Evolutionary conservation across 2,329 filamentous ascomycete species (phyloP).

Genomic region (Talaromyces islandicus): DNA sequence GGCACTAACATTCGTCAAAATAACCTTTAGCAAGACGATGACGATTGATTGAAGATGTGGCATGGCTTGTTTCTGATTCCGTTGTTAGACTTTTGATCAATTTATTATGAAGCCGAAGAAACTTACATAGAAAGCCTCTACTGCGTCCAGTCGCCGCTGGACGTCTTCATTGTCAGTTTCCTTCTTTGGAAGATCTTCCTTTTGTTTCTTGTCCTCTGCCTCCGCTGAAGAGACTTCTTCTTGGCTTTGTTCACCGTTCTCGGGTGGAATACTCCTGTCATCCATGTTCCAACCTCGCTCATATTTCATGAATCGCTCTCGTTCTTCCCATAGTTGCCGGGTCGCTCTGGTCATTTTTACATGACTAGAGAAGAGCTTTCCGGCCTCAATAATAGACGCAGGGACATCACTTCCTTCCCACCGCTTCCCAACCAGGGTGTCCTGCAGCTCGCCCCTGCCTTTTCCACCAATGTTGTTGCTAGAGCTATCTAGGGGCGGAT

Average conservation of each 20-base stretch:
- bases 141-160: conserved; percentile 57
- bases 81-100: neutral
- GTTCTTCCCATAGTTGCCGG: conserved; percentile 89
- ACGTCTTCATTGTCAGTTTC: conserved; percentile 34
- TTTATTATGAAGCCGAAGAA: neutral
- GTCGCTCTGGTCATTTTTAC: conserved; percentile 89
- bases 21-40: conserved; percentile 84
- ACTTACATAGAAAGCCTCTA: conserved; percentile 83
- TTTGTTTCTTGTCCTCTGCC: conserved; percentile 15
- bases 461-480: conserved; percentile 91
- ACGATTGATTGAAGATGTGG: conserved; percentile 87
- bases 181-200: conserved; percentile 15
- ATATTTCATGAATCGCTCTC: conserved; percentile 84
- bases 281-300: conserved; percentile 78
- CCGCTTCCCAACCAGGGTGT: conserved; percentile 69
- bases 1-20: conserved; percentile 82
- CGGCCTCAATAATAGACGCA: conserved; percentile 89
- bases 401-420: conserved; percentile 94
- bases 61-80: conserved; percentile 60
- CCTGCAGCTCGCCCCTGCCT: conserved; percentile 72
- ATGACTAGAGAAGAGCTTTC: conserved; percentile 80
- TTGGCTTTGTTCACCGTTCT: conserved; percentile 37
- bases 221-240: conserved; percentile 25
- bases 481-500: conserved; percentile 81
- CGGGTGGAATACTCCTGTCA: conserved; percentile 27